Conservation (phyloP, 108 stramenopile genomes). For the Hondaea fermentalgiana region DNA sequence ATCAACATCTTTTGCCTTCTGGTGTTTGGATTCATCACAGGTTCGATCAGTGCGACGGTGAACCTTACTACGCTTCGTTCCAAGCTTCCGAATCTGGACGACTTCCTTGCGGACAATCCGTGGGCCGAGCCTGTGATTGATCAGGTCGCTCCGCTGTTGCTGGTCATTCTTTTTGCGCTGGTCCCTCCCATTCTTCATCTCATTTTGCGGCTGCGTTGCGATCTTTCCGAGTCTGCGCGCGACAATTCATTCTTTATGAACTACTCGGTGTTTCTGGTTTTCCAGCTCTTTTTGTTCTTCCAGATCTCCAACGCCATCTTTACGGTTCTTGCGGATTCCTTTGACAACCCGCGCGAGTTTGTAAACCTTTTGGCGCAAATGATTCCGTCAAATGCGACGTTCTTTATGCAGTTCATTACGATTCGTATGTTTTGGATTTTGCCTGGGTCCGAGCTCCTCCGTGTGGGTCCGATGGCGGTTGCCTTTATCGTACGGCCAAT, state of each 20-base stretch:
- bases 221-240: background rate
- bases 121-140: background rate
- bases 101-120: background rate
- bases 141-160: background rate
- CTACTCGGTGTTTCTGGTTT: background rate
- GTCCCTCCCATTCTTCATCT: background rate
- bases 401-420: background rate
- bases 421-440: background rate
- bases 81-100: background rate
- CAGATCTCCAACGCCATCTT: background rate
- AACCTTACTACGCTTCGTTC: background rate
- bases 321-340: background rate
- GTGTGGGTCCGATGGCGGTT: background rate
- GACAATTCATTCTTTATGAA: background rate
- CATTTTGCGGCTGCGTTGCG: background rate
- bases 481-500: background rate
- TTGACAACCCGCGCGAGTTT: conserved; percentile 7
- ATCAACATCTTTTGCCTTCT: background rate
- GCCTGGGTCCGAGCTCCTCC: background rate
- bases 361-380: background rate
- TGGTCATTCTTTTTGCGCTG: background rate
- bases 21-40: background rate
- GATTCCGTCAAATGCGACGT: background rate
- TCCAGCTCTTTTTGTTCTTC: background rate
- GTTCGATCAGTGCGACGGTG: background rate